These are phyloP conservation scores for Solanum appendiculatum DNA, from an alignment of 257 asterid species.

Conservation along the genomic window DNA sequence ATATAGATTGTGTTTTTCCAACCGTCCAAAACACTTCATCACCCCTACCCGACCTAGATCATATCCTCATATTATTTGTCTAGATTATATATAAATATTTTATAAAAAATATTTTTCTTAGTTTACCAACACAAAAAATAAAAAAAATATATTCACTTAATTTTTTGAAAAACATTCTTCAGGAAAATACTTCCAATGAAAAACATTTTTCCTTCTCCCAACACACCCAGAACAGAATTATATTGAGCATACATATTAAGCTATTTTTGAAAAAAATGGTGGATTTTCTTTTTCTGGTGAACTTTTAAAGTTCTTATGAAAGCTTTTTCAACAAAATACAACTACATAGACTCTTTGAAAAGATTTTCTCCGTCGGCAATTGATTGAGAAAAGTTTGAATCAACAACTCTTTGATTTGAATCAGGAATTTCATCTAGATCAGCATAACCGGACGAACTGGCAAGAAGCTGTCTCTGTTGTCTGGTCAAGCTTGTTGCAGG, in stretches of 20 bases:
- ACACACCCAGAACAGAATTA: neutral
- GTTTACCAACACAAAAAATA: no score
- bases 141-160: neutral
- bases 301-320: neutral
- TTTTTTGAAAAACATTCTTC: neutral
- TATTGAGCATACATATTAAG: neutral
- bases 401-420: neutral
- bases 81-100: no score
- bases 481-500: slow-evolving; percentile 36
- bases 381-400: neutral
- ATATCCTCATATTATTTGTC: no score
- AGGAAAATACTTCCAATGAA: neutral
- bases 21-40: no score
- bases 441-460: neutral
- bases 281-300: neutral
- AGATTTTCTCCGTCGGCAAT: neutral
- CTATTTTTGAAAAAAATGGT: neutral
- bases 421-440: neutral
- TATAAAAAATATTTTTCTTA: no score
- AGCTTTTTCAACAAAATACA: no score
- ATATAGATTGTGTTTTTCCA: no score
- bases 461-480: neutral
- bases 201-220: neutral
- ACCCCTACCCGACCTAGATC: no score
- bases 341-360: neutral